Evolutionary conservation across 768 basidiomycete species (phyloP), one percentile per base, ranked within the genome.

Genomic region (Dacryopinax spathularia): DNA sequence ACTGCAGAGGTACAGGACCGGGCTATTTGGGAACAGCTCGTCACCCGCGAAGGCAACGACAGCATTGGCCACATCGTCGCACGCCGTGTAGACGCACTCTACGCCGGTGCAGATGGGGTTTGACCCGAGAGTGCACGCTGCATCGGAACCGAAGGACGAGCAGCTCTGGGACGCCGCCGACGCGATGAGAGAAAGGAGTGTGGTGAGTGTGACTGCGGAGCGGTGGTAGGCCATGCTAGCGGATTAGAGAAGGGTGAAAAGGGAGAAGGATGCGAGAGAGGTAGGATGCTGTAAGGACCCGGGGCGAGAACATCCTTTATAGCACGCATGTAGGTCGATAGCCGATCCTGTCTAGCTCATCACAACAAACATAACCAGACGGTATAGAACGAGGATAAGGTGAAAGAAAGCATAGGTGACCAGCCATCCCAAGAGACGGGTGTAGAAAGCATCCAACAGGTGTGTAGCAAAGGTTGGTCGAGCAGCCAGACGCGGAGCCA

Each of bases 201-300:
- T 56, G 48, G 48, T 56, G 48, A 56, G 48, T 56, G 48, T 56
- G 48, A 56, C 48, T 56, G 48, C 48, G 22, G 48, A 56, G 20
- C 48, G 48, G 48, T 31, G 25, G 25, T 56, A 56, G 25, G 29
- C 48, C 48, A 56, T 56, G 48, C 29, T 56, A 31, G 18, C 48
- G 22, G 48, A 56, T 56, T 56, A 56, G 48, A 25, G 48, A 15
- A 4, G n/a, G n/a, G n/a, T n/a, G n/a, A n/a, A n/a, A n/a, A n/a
- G n/a, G 25, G 48, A 20, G 29, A 56, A 56, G 13, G 31, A 29
- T 13, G 43, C 25, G 48, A 22, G 48, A 56, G 48, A 41, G 16
- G 18, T 15, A 18, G 39, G 39, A 41, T 41, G 48, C 9, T 56
- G 25, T 29, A 56, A 25, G 25, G 3, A 3, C 5, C 25, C 48